Percentiles rank a stretch among this genome's conserved stretches.
phyloP scores from a whole-genome alignment of 768 basidiomycete genomes.

The Epithele typhae region DNA sequence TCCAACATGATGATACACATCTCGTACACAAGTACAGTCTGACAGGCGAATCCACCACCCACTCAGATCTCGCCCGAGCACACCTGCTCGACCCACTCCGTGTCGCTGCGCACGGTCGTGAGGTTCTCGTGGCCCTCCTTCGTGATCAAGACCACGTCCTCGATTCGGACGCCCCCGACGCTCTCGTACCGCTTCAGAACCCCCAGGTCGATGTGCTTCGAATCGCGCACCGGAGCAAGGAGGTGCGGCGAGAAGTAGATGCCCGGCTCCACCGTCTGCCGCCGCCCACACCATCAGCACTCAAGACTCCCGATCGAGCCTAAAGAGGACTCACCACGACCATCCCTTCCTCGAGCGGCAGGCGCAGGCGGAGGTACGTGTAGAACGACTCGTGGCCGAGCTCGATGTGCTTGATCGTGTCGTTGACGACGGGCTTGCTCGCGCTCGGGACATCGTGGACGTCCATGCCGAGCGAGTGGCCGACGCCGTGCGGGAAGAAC shows the following conservation, averaged over 20 bases:
- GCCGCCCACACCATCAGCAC: neutral
- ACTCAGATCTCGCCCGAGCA: constrained; percentile 62
- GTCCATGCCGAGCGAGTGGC: constrained; percentile 90
- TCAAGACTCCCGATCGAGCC: neutral
- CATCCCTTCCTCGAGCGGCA: constrained; percentile 74
- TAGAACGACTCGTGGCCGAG: constrained; percentile 62
- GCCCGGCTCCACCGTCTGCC: constrained; percentile 86
- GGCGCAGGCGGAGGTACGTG: constrained; percentile 71
- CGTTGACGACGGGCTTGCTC: constrained; percentile 64
- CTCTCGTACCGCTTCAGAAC: constrained; percentile 66
- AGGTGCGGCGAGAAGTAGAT: constrained; percentile 83
- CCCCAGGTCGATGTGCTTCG: constrained; percentile 64
- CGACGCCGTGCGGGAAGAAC: constrained; percentile 94
- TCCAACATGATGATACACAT: too few species aligned
- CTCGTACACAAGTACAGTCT: too few species aligned
- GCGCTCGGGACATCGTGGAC: constrained; percentile 89
- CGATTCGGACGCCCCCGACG: constrained; percentile 91
- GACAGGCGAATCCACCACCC: too few species aligned
- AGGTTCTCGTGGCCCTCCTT: constrained; percentile 74
- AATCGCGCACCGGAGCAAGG: constrained; percentile 58
- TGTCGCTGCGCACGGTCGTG: constrained; percentile 80
- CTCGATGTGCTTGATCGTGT: constrained; percentile 37
- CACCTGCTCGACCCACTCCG: constrained; percentile 76
- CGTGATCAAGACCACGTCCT: constrained; percentile 86
- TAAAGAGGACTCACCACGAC: constrained; percentile 60